Percentiles rank a stretch among this genome's conserved stretches.
Evolutionary conservation across 495 filamentous ascomycete species (phyloP).

Genomic region (Pseudomonodictys pantanalensis): DNA sequence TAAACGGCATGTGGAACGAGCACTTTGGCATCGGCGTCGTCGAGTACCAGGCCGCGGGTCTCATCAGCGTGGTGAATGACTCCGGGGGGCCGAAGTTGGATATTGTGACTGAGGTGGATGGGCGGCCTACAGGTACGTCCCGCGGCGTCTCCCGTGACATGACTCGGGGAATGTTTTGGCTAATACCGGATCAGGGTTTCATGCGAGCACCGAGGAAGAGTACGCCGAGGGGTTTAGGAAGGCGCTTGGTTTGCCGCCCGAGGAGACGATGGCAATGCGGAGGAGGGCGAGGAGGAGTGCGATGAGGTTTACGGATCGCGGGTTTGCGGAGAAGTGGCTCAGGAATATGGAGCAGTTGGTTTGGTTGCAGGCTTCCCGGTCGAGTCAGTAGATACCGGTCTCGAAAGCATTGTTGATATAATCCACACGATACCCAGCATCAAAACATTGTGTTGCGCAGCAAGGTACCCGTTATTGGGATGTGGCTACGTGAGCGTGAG

Average conservation of each 20-base stretch:
- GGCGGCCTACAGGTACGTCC: constrained; percentile 62
- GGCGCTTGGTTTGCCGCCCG: constrained; percentile 62
- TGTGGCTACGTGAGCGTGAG: no score
- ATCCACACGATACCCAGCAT: background rate
- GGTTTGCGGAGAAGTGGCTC: constrained; percentile 75
- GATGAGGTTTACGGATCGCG: constrained; percentile 79
- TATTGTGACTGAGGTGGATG: constrained; percentile 79
- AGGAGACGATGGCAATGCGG: constrained; percentile 70
- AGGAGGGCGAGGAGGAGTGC: constrained; percentile 71
- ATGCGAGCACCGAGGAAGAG: constrained; percentile 69
- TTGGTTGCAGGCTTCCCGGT: constrained; percentile 38
- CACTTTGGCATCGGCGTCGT: constrained; percentile 98
- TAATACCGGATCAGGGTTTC: constrained; percentile 61
- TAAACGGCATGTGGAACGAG: constrained; percentile 99
- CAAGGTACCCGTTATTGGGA: no score
- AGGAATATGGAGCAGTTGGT: constrained; percentile 69
- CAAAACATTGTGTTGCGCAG: background rate
- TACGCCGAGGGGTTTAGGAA: constrained; percentile 77
- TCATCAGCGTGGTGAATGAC: constrained; percentile 88
- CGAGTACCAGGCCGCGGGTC: constrained; percentile 92
- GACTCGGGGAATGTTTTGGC: background rate
- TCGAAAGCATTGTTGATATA: background rate
- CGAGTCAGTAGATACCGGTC: background rate
- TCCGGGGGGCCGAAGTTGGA: constrained; percentile 89
- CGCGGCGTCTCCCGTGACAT: no score